Conservation (phyloP, 2,329 filamentous ascomycete genomes). For the Stagonosporopsis cucurbitacearum region DNA sequence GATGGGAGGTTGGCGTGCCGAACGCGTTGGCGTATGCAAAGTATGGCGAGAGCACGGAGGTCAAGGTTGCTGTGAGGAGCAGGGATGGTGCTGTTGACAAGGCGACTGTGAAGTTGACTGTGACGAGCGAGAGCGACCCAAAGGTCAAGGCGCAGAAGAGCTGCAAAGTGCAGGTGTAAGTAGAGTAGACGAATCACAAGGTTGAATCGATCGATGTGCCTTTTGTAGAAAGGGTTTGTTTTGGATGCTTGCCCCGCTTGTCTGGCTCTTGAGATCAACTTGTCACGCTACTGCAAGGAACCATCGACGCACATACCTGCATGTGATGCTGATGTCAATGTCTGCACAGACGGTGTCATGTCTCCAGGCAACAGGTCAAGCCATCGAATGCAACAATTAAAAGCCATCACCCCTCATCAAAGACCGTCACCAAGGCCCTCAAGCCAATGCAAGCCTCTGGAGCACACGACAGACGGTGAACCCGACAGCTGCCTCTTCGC, state of each 20-base stretch:
- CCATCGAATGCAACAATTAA: no score
- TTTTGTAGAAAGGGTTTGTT: not conserved
- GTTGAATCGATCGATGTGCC: no score
- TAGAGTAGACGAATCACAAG: no score
- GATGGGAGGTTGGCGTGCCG: constrained; percentile 56
- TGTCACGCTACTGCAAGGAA: constrained; percentile 18
- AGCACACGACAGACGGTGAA: not conserved
- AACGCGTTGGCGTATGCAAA: constrained; percentile 50
- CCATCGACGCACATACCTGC: not conserved
- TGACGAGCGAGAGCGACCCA: constrained; percentile 56
- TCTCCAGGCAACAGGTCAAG: no score
- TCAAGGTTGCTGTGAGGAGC: constrained; percentile 53
- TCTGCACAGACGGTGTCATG: not conserved
- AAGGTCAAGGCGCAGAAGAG: constrained; percentile 21
- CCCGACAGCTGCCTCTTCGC: constrained; percentile 4
- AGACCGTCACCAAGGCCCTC: not conserved
- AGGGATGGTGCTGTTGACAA: constrained; percentile 36
- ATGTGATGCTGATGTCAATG: not conserved
- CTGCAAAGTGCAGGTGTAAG: constrained; percentile 13
- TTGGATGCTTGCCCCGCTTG: not conserved
- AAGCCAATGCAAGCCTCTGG: constrained; percentile 6
- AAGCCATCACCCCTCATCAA: not conserved
- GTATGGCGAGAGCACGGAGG: constrained; percentile 50
- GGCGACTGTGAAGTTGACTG: constrained; percentile 54
- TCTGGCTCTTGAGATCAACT: not conserved